Conservation (phyloP, 805 yeast genomes). For the Wickerhamomyces chaumierensis region DNA sequence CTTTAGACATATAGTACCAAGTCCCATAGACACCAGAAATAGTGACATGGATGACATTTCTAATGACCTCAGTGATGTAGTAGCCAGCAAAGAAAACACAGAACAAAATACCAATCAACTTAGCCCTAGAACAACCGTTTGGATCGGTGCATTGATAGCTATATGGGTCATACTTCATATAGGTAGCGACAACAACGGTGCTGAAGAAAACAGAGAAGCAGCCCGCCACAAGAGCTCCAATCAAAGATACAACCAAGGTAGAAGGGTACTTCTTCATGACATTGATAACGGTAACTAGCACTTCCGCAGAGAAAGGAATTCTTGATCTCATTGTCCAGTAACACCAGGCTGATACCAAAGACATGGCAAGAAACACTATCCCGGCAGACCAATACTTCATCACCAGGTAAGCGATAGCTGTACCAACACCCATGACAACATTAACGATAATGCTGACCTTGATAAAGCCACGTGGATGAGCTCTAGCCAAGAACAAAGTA, state of each 20-base stretch:
- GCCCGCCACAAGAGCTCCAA: slow-evolving; percentile 50
- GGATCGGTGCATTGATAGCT: slow-evolving; percentile 34
- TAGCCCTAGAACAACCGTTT: slow-evolving; percentile 49
- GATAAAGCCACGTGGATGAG: slow-evolving; percentile 58
- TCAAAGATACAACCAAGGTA: slow-evolving; percentile 43
- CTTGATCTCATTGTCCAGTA: slow-evolving; percentile 64
- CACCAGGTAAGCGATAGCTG: slow-evolving; percentile 64
- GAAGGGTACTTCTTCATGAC: slow-evolving; percentile 69
- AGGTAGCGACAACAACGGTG: slow-evolving; percentile 60
- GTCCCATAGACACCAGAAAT: slow-evolving; percentile 81
- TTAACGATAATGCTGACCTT: slow-evolving; percentile 57
- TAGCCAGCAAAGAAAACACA: slow-evolving; percentile 76
- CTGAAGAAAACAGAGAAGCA: slow-evolving; percentile 58
- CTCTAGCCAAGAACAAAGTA: slow-evolving; percentile 51
- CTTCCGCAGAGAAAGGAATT: slow-evolving; percentile 66
- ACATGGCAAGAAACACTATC: slow-evolving; percentile 57
- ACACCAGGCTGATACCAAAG: slow-evolving; percentile 52
- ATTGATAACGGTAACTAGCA: slow-evolving; percentile 60
- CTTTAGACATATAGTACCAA: slow-evolving; percentile 75
- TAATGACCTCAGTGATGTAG: slow-evolving; percentile 71
- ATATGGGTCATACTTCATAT: slow-evolving; percentile 64
- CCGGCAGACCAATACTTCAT: slow-evolving; percentile 72
- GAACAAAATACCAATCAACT: slow-evolving; percentile 58
- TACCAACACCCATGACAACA: slow-evolving; percentile 57
- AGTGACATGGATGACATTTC: slow-evolving; percentile 70